These are phyloP conservation scores for Cercospora citrullina DNA, from an alignment of 2,329 filamentous ascomycete genomes.

Conservation along the genomic window DNA sequence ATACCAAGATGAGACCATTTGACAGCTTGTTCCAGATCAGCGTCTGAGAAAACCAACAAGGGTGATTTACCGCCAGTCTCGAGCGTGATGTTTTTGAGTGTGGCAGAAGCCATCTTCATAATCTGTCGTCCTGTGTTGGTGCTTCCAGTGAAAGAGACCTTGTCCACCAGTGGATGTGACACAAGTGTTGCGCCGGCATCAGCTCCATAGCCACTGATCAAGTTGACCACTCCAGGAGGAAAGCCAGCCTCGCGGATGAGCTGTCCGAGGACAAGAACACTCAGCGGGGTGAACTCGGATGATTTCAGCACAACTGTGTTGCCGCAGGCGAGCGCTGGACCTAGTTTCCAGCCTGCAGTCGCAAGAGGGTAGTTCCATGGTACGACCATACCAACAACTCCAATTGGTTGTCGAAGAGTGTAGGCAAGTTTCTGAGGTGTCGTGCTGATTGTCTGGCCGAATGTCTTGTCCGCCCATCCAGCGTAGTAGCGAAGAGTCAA, in stretches of 20 bases:
- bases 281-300: constrained; percentile 58
- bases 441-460: constrained; percentile 49
- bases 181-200: constrained; percentile 69
- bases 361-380: constrained; percentile 77
- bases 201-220: constrained; percentile 69
- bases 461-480: constrained; percentile 54
- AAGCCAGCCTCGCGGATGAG: constrained; percentile 73
- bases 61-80: constrained; percentile 63
- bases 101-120: constrained; percentile 72
- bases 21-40: constrained; percentile 61
- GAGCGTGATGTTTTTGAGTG: constrained; percentile 62
- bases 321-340: constrained; percentile 61
- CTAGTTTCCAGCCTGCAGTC: constrained; percentile 76
- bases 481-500: constrained; percentile 47
- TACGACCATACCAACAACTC: constrained; percentile 57
- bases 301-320: constrained; percentile 59
- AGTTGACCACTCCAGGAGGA: constrained; percentile 74
- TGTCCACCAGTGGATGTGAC: constrained; percentile 67
- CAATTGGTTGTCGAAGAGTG: constrained; percentile 31
- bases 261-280: constrained; percentile 53
- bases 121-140: constrained; percentile 71
- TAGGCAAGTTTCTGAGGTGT: constrained; percentile 57
- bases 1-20: constrained; percentile 65
- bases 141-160: constrained; percentile 77
- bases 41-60: constrained; percentile 58